Evolutionary conservation across 2,329 filamentous ascomycete species (phyloP), one percentile per base, ranked within the genome.

Genomic region (Waltergamsia citrina): DNA sequence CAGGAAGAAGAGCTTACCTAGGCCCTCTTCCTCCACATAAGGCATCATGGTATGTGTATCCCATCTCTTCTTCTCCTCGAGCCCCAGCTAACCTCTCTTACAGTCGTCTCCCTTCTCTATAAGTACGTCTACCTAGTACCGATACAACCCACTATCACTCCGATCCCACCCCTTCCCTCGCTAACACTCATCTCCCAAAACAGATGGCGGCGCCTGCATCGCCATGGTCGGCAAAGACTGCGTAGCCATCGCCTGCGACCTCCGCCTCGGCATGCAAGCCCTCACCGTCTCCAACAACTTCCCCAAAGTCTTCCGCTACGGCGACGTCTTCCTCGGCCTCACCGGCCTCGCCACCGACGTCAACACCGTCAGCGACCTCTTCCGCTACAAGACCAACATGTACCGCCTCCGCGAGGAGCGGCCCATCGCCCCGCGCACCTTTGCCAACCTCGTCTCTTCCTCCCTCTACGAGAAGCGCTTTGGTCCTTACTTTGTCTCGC

Each of bases 311-410:
- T 96, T 96, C 78, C 79, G 82, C 62, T 96, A 94, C 73, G 87
- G 86, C 54, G 85, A 90, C 40, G 85, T 92, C 51, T 95, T 93
- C 65, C 83, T 98, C 23, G 92, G 92, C 37, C 79, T 98, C 41
- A 96, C 92, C 5, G 92, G 92, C 36, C 84, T 98, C 33, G 92
- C 92, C 41, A 98, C 92, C 49, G 92, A 98, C 60, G 87, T 98
- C 44, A 77, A 76, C 44, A 96, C 90, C 48, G 90, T 98, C 48
- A 84, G 81, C 51, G 90, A 98, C 65, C 81, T 96, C 47, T 94
- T 98, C 76, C 87, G 92, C 56, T 96, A 94, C 79, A 98, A 98
- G 74, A 86, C 94, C 62, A 98, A 98, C 76, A 93, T 98, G 85
- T 98, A 98, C 76, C 85, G 92, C 45, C 78, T 98, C 53, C 85